A percentile compares a stretch with the other conserved stretches of the same genome.
These are phyloP conservation scores for Boletus calvinii DNA, from an alignment of 1,284 basidiomycete genomes.

Conservation along the genomic window DNA sequence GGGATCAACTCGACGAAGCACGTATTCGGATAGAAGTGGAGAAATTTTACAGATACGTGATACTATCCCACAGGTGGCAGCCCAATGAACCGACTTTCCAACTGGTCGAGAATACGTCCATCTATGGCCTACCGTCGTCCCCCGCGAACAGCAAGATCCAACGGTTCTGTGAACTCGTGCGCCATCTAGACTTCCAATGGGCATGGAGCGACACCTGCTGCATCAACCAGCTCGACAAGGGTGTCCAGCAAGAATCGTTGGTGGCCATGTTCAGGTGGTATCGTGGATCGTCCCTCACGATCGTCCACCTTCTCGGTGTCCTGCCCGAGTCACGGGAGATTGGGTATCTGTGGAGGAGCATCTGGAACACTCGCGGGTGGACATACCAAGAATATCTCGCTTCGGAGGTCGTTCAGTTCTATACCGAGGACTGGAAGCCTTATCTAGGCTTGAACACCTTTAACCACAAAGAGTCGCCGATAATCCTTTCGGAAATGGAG, in stretches of 20 bases:
- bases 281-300: conserved; percentile 6
- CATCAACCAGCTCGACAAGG: background rate
- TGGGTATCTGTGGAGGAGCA: background rate
- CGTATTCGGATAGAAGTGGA: conserved; percentile 11
- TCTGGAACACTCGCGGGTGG: conserved; percentile 10
- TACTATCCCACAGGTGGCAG: conserved; percentile 19
- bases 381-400: conserved; percentile 18
- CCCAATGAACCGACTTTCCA: conserved; percentile 9
- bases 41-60: conserved; percentile 15
- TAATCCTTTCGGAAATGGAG: conserved; percentile 7
- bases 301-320: background rate
- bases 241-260: conserved; percentile 10
- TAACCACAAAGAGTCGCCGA: conserved; percentile 12
- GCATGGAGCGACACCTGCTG: background rate
- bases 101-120: background rate
- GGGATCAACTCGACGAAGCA: background rate
- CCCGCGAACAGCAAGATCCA: background rate
- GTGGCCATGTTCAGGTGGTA: conserved; percentile 20
- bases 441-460: conserved; percentile 4
- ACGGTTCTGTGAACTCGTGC: no score
- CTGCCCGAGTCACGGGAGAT: background rate
- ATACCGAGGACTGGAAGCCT: conserved; percentile 16
- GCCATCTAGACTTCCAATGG: no score
- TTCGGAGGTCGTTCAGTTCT: conserved; percentile 4
- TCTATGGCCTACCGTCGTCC: background rate